A percentile compares a stretch with the other conserved stretches of the same genome.
Conservation (phyloP, 2,329 filamentous ascomycete species). For the Exophiala alcalophila region DNA sequence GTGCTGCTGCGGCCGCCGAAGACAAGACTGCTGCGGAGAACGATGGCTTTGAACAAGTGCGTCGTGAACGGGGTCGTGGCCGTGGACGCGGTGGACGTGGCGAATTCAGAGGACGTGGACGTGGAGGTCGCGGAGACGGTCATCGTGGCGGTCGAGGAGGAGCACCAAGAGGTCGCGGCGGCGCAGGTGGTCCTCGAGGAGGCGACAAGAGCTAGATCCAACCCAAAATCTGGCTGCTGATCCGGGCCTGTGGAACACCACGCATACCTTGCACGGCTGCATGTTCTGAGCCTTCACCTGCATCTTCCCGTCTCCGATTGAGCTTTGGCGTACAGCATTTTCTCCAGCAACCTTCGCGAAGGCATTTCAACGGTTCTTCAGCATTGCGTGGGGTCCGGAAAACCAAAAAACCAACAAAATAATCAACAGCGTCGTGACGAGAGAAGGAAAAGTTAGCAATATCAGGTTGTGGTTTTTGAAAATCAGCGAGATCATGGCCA, state of each 20-base stretch:
- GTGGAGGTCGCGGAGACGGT: conserved; percentile 35
- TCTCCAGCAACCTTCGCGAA: neutral
- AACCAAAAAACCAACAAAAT: conserved; percentile 3
- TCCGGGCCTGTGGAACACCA: neutral
- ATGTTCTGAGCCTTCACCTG: no score
- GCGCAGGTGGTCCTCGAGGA: conserved; percentile 20
- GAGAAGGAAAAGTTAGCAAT: no score
- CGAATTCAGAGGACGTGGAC: conserved; percentile 36
- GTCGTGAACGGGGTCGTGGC: conserved; percentile 39
- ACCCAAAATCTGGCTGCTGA: neutral
- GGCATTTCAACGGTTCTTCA: conserved; percentile 4
- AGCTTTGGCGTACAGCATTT: no score
- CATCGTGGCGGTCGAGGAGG: conserved; percentile 34
- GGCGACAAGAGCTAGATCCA: conserved; percentile 21
- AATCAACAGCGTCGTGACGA: no score
- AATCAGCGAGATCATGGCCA: no score
- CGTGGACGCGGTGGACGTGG: conserved; percentile 34
- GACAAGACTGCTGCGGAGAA: conserved; percentile 33
- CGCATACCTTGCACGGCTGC: no score
- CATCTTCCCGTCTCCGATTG: no score
- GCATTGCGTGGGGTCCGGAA: conserved; percentile 15
- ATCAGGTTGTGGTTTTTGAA: no score
- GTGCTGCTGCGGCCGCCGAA: conserved; percentile 46
- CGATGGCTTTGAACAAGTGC: conserved; percentile 40
- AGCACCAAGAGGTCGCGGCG: conserved; percentile 18